These are phyloP conservation scores for Calycina marina DNA, from an alignment of 2,329 filamentous ascomycete genomes.

Conservation along the genomic window DNA sequence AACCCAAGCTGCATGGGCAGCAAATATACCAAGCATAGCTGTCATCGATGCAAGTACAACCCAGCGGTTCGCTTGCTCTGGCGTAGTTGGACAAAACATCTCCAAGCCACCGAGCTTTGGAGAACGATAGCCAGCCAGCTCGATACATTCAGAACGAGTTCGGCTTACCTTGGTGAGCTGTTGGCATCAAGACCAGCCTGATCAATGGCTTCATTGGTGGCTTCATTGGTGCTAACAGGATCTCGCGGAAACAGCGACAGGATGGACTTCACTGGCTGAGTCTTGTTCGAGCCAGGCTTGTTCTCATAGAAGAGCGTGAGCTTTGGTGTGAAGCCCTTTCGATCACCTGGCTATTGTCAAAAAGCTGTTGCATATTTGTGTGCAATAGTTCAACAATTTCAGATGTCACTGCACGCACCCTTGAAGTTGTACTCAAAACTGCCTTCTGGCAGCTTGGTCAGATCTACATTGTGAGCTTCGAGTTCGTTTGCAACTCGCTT, in stretches of 20 bases:
- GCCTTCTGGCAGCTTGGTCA: constrained; percentile 6
- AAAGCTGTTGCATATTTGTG: neutral
- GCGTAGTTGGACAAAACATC: too few species aligned
- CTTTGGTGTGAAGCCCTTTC: constrained; percentile 44
- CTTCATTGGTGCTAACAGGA: too few species aligned
- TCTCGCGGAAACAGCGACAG: neutral
- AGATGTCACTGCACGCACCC: constrained; percentile 24
- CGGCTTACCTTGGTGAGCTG: too few species aligned
- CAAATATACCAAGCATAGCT: too few species aligned
- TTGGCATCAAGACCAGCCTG: too few species aligned
- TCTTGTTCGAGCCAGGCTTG: neutral
- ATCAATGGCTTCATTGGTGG: too few species aligned
- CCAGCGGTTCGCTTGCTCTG: too few species aligned
- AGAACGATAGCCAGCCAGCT: too few species aligned
- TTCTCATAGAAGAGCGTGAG: constrained; percentile 53
- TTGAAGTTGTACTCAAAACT: constrained; percentile 41
- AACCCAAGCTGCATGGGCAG: neutral
- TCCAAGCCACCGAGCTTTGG: too few species aligned
- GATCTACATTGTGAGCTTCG: constrained; percentile 24
- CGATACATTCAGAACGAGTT: too few species aligned
- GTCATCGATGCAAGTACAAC: too few species aligned
- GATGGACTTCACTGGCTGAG: neutral
- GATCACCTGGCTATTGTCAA: constrained; percentile 25
- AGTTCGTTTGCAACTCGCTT: constrained; percentile 61
- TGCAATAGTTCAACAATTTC: neutral